These are phyloP conservation scores for Mortierella sp. DNA, from an alignment of 371 early-diverging fungal species.

Conservation along the genomic window DNA sequence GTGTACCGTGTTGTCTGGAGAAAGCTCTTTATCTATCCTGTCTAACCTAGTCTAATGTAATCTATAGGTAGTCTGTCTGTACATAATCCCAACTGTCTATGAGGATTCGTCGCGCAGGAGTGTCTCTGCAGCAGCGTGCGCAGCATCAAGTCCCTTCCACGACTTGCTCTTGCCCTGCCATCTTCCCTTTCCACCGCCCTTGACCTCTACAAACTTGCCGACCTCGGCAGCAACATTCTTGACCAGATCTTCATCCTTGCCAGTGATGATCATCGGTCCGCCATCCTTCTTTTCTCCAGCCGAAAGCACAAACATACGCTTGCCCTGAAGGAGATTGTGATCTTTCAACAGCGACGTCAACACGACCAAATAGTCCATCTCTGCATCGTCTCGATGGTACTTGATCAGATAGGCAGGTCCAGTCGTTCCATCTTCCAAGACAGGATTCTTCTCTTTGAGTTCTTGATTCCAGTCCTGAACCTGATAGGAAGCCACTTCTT, in stretches of 20 bases:
- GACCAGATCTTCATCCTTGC: slow-evolving; percentile 59
- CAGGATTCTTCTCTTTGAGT: slow-evolving; percentile 42
- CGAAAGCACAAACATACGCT: slow-evolving; percentile 56
- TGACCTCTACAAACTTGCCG: slow-evolving; percentile 56
- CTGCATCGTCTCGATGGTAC: slow-evolving; percentile 71
- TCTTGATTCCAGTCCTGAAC: slow-evolving; percentile 55
- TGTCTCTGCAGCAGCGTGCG: slow-evolving; percentile 31
- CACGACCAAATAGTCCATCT: slow-evolving; percentile 65
- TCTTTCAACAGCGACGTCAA: slow-evolving; percentile 57
- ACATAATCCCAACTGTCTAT: background rate
- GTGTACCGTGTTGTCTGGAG: too few relatives aligned
- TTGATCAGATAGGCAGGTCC: slow-evolving; percentile 22
- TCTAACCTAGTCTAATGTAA: too few relatives aligned
- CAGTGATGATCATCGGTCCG: slow-evolving; percentile 65
- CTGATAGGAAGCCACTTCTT: slow-evolving; percentile 63
- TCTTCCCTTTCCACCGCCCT: slow-evolving; percentile 75
- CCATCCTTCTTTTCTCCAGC: slow-evolving; percentile 64
- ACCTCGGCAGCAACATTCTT: slow-evolving; percentile 60
- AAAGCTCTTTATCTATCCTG: too few relatives aligned
- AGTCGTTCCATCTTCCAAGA: slow-evolving; percentile 5
- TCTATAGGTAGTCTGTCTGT: too few relatives aligned
- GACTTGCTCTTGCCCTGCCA: slow-evolving; percentile 74
- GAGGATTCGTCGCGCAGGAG: background rate
- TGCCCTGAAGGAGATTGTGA: slow-evolving; percentile 47
- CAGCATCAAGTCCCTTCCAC: slow-evolving; percentile 64